Base-by-base conservation (phyloP, 768 basidiomycete genomes). In the Auricularia cornea region DNA sequence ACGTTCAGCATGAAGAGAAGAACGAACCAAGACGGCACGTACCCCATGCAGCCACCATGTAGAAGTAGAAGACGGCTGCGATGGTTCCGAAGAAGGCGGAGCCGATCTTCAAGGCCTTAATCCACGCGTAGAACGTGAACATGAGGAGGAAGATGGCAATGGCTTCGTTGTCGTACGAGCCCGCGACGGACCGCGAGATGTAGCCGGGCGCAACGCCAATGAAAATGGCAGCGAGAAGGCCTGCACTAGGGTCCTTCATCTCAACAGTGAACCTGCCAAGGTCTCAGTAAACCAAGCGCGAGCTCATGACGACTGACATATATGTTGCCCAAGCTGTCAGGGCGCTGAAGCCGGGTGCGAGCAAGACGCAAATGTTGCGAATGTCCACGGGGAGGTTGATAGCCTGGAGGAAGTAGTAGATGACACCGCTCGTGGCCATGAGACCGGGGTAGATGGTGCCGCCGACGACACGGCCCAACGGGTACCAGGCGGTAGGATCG, bases 41-140 rank as follows among this genome's bases (percentile, higher is more conserved):
- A 90, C 96, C 97, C 97, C 97, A 99, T 32, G 97, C 97, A 60
- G 97, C 96, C n/a, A 99, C 97, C 97, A 99, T 99, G 83, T 98
- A 99, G 69, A 98, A 98, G 78, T 99, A 99, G 78, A 98, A 98
- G 3, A 98, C 77, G 20, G 95, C 97, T 54, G 97, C 88, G 44
- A 92, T 70, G 29, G 92, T 91, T 26, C 94, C 96, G 68, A 85
- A 97, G 65, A 96, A 83, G 1, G 93, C 94, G 65, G 93, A 96
- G 51, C 97, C 97, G 56, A 85, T 83, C 76, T 98, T 98, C 62
- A 98, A 79, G 29, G 97, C 95, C 69, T 90, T 92, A 74, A 99
- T 96, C 97, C 97, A 98, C 66, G 83, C 83, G 79, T 83, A 98
- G 77, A 99, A 98, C 3, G 97, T 98, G 76, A 94, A 93, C 97